Percentiles rank a stretch among this genome's conserved stretches.
Evolutionary conservation across 2,329 filamentous ascomycete species (phyloP).

Genomic region (Xylariaceae sp.): DNA sequence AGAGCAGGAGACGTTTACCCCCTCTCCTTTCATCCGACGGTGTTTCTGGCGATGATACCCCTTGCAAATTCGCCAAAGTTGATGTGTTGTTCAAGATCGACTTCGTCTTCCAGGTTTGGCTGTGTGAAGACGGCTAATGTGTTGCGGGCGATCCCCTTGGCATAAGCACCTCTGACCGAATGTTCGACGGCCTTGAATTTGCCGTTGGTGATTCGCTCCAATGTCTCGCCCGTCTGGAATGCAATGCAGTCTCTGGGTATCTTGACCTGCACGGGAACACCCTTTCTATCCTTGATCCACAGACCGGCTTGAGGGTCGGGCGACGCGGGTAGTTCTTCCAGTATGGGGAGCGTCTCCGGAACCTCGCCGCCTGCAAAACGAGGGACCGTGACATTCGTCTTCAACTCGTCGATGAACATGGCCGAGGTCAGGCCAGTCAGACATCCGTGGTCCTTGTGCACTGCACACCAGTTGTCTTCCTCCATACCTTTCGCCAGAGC

Average conservation of each 20-base stretch:
- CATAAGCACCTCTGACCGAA: slow-evolving; percentile 75
- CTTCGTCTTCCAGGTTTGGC: slow-evolving; percentile 78
- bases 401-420: slow-evolving; percentile 85
- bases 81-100: slow-evolving; percentile 61
- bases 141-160: slow-evolving; percentile 65
- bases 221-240: slow-evolving; percentile 90
- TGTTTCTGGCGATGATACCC: slow-evolving; percentile 55
- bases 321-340: slow-evolving; percentile 67
- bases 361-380: slow-evolving; percentile 33
- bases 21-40: slow-evolving; percentile 34
- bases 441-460: slow-evolving; percentile 86
- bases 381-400: slow-evolving; percentile 33
- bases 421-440: slow-evolving; percentile 89
- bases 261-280: slow-evolving; percentile 79
- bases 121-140: slow-evolving; percentile 96
- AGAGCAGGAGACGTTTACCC: not conserved
- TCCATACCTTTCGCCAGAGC: slow-evolving; percentile 35
- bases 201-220: slow-evolving; percentile 87
- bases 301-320: slow-evolving; percentile 82
- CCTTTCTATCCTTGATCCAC: slow-evolving; percentile 87
- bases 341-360: slow-evolving; percentile 39
- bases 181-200: slow-evolving; percentile 92
- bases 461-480: slow-evolving; percentile 92
- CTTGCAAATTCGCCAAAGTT: slow-evolving; percentile 73
- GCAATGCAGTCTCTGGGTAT: slow-evolving; percentile 89